These are phyloP conservation scores for Schoenoplectus triqueter DNA, from an alignment of 202 grass and related monocot species.

Conservation along the genomic window DNA sequence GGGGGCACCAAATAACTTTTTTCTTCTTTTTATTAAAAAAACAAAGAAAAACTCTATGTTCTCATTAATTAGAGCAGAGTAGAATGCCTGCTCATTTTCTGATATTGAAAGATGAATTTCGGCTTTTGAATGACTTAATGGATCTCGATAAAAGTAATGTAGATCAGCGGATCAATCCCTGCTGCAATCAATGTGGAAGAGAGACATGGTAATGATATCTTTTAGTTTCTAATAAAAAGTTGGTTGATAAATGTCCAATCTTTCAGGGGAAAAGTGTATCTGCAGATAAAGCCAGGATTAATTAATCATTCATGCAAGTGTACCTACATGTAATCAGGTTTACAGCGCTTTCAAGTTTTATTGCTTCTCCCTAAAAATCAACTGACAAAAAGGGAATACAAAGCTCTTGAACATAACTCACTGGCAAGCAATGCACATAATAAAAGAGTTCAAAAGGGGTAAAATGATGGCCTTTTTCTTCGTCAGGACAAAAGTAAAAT, in stretches of 20 bases:
- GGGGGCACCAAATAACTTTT: too few relatives aligned
- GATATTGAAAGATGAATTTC: too few relatives aligned
- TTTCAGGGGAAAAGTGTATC: neutral
- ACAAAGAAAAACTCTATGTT: too few relatives aligned
- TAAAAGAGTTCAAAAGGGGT: conserved; percentile 29
- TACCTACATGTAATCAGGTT: conserved; percentile 20
- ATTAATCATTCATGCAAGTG: conserved; percentile 22
- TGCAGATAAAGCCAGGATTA: neutral
- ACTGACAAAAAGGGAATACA: conserved; percentile 18
- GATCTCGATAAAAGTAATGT: too few relatives aligned
- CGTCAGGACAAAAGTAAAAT: conserved; percentile 26
- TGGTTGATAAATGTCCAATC: neutral
- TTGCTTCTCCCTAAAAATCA: conserved; percentile 34
- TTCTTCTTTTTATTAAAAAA: too few relatives aligned
- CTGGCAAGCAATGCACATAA: too few relatives aligned
- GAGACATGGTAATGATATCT: neutral
- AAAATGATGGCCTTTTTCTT: conserved; percentile 22
- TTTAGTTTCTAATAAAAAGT: neutral
- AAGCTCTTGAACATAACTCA: too few relatives aligned
- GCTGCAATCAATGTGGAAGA: neutral
- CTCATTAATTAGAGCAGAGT: too few relatives aligned
- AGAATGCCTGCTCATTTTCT: too few relatives aligned
- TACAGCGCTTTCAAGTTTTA: conserved; percentile 30
- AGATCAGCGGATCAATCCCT: too few relatives aligned
- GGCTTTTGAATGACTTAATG: too few relatives aligned